Conservation (phyloP, 768 basidiomycete species). For the Rhizopogon rudus region DNA sequence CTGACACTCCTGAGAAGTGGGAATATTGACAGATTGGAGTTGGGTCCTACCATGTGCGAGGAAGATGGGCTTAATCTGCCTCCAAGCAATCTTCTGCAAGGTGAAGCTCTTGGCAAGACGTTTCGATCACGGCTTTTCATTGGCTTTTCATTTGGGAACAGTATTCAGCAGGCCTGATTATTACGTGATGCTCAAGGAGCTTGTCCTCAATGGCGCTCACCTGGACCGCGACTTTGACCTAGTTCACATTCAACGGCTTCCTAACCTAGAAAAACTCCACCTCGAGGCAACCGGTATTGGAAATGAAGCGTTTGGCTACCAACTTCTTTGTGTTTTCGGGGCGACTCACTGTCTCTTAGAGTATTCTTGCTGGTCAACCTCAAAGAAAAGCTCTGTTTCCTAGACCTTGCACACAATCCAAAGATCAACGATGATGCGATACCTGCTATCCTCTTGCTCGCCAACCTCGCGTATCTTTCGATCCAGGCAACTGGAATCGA, state of each 20-base stretch:
- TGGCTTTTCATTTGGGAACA: conserved; percentile 13
- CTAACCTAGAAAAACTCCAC: conserved; percentile 39
- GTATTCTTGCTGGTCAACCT: conserved; percentile 54
- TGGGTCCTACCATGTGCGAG: conserved; percentile 42
- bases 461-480: conserved; percentile 43
- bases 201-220: conserved; percentile 43
- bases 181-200: conserved; percentile 44
- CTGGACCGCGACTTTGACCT: conserved; percentile 45
- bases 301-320: conserved; percentile 51
- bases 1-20: conserved; percentile 42
- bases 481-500: conserved; percentile 49
- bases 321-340: not conserved
- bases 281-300: conserved; percentile 52
- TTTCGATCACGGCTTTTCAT: not conserved
- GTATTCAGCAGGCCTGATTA: conserved; percentile 48
- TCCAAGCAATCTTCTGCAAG: conserved; percentile 36
- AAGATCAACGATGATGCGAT: conserved; percentile 52
- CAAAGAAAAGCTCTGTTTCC: conserved; percentile 45
- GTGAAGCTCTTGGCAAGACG: conserved; percentile 22
- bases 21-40: conserved; percentile 37
- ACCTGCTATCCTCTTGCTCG: conserved; percentile 47
- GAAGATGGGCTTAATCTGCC: conserved; percentile 48
- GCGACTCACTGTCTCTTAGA: conserved; percentile 27
- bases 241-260: conserved; percentile 48
- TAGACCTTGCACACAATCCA: conserved; percentile 49